Base-by-base conservation (phyloP, 2,329 filamentous ascomycete genomes). In the Huntiella bhutanensis region DNA sequence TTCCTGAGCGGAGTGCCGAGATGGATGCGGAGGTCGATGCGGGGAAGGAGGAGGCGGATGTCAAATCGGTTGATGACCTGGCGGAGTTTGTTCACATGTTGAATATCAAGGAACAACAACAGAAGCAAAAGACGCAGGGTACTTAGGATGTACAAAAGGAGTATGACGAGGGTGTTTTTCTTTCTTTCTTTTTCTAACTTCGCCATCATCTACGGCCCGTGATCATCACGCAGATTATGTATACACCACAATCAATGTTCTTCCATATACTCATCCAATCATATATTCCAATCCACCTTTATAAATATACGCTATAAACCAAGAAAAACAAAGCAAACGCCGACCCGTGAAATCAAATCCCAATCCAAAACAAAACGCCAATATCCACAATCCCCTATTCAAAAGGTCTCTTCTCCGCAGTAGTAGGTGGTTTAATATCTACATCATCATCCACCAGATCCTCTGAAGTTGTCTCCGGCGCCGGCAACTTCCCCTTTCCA, bases 1-100 rank as follows among this genome's bases (percentile, higher is more conserved):
- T 81, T 60, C 82, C 82, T 0, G 75, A 80, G 62, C 70, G 66
- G 54, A 39, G 43, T 32, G 45, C 36, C 6, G 45, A 28, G 34
- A 13, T 47, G 43, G 66, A 73, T 32, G 63, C 73, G 36, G 75
- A 80, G 12, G 41, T 28, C 4, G 36, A 44, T 5, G 39, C 35
- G 45, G 7, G 35, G 44, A 32, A 10, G 43, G 12, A 41, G 22
- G 43, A 32, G 41, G 36, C 44, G 34, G 45, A 43, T 38, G 13
- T 35, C 32, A 33, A 19, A 2, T 28, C 22, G 22, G 22, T 19
- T 13, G n/a, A 32, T 22, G 38, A 41, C 37, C 12, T 49, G 22
- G 34, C 41, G 19, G 40, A 38, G 7, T 50, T 50, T 17, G 45
- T 46, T 6, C 36, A 47, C 4, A 41, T 47, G 48, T 33, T 49